Evolutionary conservation across 805 yeast species (phyloP).

Genomic region (Yarrowia sp.): DNA sequence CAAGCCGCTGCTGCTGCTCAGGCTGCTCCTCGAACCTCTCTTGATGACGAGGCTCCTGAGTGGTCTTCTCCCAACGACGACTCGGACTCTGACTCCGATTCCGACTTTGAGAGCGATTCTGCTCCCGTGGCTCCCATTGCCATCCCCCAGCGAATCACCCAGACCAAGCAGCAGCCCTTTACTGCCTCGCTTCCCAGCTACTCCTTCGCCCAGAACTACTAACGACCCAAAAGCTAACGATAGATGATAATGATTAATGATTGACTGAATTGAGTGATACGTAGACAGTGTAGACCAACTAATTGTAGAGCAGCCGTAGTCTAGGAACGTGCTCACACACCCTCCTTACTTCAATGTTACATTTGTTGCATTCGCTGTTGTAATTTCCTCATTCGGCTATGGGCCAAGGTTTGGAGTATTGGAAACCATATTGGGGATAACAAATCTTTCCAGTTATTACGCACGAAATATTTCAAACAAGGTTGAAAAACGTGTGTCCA

Average conservation of each 20-base stretch:
- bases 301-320: too few species aligned
- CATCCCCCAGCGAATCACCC: slow-evolving; percentile 32
- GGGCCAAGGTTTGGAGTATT: background rate
- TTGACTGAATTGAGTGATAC: background rate
- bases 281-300: too few species aligned
- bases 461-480: background rate
- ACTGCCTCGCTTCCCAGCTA: slow-evolving; percentile 32
- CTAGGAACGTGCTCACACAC: too few species aligned
- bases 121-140: slow-evolving; percentile 32
- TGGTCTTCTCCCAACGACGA: slow-evolving; percentile 31
- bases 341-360: background rate
- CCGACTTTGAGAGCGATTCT: slow-evolving; percentile 31
- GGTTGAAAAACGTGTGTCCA: slow-evolving; percentile 16
- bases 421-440: background rate
- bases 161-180: slow-evolving; percentile 25
- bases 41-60: slow-evolving; percentile 34
- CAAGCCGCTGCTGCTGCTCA: slow-evolving; percentile 1
- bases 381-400: slow-evolving; percentile 1
- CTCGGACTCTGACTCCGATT: slow-evolving; percentile 21
- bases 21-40: slow-evolving; percentile 10
- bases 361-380: background rate
- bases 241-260: slow-evolving; percentile 7
- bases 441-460: background rate
- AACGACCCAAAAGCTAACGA: slow-evolving; percentile 32
- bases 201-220: slow-evolving; percentile 32